Conservation (phyloP, 2,329 filamentous ascomycete species). For the Geosmithia morbida region DNA sequence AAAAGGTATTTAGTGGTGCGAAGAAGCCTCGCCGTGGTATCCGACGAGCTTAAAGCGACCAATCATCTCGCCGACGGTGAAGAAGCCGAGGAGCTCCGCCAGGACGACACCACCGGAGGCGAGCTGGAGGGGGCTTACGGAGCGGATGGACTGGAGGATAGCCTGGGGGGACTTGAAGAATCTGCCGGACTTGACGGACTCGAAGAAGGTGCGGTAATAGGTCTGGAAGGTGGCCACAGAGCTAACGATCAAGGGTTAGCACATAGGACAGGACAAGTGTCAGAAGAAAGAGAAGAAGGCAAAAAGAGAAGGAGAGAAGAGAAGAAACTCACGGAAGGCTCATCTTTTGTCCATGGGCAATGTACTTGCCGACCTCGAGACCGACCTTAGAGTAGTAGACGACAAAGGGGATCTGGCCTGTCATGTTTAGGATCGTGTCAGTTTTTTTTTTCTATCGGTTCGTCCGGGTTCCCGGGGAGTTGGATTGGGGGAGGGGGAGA, state of each 20-base stretch:
- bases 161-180: conserved; percentile 41
- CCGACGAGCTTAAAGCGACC: conserved; percentile 91
- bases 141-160: conserved; percentile 44
- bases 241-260: conserved; percentile 26
- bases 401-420: conserved; percentile 58
- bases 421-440: background rate
- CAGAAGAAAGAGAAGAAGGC: background rate
- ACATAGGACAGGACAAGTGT: background rate
- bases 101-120: conserved; percentile 60
- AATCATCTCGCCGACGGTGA: conserved; percentile 94
- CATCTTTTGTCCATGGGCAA: conserved; percentile 85
- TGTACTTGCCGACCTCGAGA: conserved; percentile 74
- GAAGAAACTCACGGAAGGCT: conserved; percentile 66
- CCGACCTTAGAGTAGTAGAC: conserved; percentile 87
- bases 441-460: too few species aligned
- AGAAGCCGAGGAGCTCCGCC: conserved; percentile 89
- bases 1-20: conserved; percentile 44
- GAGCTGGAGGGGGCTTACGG: conserved; percentile 57
- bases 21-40: conserved; percentile 60
- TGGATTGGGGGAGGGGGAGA: background rate
- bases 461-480: background rate
- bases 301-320: background rate
- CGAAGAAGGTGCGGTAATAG: conserved; percentile 66
- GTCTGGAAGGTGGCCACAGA: conserved; percentile 69
- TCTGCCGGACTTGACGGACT: conserved; percentile 52